Percentiles rank a stretch among this genome's conserved stretches.
These are phyloP conservation scores for Amoebophrya sp. DNA, from an alignment of 169 alveolate species.

Conservation along the genomic window DNA sequence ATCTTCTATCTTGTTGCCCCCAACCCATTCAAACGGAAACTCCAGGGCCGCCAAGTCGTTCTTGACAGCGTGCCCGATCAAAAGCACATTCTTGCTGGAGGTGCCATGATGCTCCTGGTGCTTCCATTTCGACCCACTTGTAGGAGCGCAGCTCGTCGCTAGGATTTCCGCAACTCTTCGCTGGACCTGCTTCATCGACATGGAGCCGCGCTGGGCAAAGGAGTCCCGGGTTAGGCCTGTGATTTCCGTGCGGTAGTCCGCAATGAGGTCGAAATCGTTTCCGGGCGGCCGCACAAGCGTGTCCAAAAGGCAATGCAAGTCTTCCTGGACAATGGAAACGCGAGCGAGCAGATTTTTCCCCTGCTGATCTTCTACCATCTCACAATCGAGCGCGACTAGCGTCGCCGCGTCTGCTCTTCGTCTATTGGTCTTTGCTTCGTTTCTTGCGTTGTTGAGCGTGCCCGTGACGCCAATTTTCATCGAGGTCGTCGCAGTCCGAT, in stretches of 20 bases:
- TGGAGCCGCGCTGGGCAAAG: not conserved
- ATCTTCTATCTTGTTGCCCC: too few species aligned
- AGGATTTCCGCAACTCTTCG: too few species aligned
- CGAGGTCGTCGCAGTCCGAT: too few species aligned
- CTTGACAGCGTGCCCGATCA: not conserved
- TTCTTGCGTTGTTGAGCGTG: too few species aligned
- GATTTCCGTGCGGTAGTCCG: not conserved
- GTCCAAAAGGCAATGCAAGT: not conserved
- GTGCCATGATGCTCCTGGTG: not conserved
- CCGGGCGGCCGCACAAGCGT: not conserved
- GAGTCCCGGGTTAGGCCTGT: not conserved
- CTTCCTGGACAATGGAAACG: not conserved
- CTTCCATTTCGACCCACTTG: not conserved
- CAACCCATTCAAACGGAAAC: not conserved
- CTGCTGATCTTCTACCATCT: not conserved
- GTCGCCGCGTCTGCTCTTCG: too few species aligned
- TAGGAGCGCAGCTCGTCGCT: too few species aligned
- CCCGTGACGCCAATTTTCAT: too few species aligned
- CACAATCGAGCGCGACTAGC: not conserved
- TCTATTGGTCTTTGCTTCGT: too few species aligned
- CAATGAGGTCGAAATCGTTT: not conserved
- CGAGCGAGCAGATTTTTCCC: not conserved
- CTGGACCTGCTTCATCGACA: not conserved
- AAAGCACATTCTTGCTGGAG: not conserved
- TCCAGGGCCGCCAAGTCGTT: not conserved